Evolutionary conservation across 2,329 filamentous ascomycete species (phyloP).

Genomic region (Scopulariopsis brevicaulis): DNA sequence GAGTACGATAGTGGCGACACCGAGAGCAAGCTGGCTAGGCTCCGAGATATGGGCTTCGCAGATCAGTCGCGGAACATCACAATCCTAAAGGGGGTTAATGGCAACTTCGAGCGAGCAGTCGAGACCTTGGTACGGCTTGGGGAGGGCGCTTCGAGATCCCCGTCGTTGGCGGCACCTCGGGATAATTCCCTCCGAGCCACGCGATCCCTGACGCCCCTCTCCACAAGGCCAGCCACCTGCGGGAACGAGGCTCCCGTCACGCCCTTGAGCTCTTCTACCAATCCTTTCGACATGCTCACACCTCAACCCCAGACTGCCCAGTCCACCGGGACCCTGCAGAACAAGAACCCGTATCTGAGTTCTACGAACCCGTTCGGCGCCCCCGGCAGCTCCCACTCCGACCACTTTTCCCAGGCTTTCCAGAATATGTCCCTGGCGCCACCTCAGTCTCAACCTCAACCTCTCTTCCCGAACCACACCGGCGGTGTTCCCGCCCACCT

Average conservation of each 20-base stretch:
- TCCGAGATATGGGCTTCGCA: constrained; percentile 85
- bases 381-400: constrained; percentile 23
- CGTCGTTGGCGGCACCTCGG: constrained; percentile 28
- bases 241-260: constrained; percentile 17
- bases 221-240: constrained; percentile 15
- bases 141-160: constrained; percentile 43
- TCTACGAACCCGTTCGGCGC: constrained; percentile 62
- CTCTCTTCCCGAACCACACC: constrained; percentile 66
- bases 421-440: constrained; percentile 60
- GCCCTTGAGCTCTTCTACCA: constrained; percentile 40
- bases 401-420: constrained; percentile 54
- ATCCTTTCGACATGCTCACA: constrained; percentile 55
- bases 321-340: constrained; percentile 50
- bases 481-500: constrained; percentile 43
- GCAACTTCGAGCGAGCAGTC: constrained; percentile 76
- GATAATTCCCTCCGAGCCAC: constrained; percentile 35
- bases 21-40: constrained; percentile 63
- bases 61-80: constrained; percentile 73
- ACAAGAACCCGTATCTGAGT: constrained; percentile 40
- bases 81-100: constrained; percentile 71
- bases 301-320: constrained; percentile 51
- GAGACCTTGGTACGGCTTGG: constrained; percentile 77
- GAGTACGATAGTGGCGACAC: constrained; percentile 44
- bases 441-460: constrained; percentile 26
- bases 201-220: constrained; percentile 30